These are phyloP conservation scores for Phoenix roebelenii DNA, from an alignment of 176 grass and related monocot genomes.

Conservation along the genomic window DNA sequence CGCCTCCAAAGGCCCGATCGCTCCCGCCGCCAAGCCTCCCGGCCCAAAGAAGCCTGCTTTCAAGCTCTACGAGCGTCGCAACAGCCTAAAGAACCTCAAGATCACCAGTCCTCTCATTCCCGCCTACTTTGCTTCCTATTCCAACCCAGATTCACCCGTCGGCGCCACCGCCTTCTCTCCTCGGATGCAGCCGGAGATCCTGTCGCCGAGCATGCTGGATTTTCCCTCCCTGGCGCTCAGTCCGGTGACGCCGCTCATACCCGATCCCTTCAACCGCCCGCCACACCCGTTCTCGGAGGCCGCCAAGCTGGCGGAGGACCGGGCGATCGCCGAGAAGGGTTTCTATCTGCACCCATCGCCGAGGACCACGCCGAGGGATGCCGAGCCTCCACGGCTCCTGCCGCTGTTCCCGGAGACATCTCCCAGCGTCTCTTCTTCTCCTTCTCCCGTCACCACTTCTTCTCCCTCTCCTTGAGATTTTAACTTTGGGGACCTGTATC, in stretches of 20 bases:
- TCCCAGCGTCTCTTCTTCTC: conserved; percentile 17
- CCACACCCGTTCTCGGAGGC: conserved; percentile 51
- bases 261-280: conserved; percentile 23
- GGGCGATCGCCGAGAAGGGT: conserved; percentile 85
- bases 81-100: conserved; percentile 64
- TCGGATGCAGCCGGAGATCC: conserved; percentile 25
- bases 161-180: conserved; percentile 30
- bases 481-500: conserved; percentile 20
- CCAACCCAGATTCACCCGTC: conserved; percentile 3
- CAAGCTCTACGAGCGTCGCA: conserved; percentile 81
- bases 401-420: conserved; percentile 79
- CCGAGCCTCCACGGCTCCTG: conserved; percentile 51
- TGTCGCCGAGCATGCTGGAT: conserved; percentile 76
- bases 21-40: conserved; percentile 4
- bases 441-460: neutral
- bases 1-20: conserved; percentile 17
- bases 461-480: conserved; percentile 1
- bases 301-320: conserved; percentile 65
- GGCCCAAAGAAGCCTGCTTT: conserved; percentile 58
- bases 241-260: conserved; percentile 61
- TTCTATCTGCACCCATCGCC: conserved; percentile 91
- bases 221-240: conserved; percentile 66
- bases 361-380: conserved; percentile 31
- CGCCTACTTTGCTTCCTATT: conserved; percentile 1
- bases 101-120: conserved; percentile 63